These are phyloP conservation scores for Beauveria australis DNA, from an alignment of 2,329 filamentous ascomycete genomes.

Conservation along the genomic window DNA sequence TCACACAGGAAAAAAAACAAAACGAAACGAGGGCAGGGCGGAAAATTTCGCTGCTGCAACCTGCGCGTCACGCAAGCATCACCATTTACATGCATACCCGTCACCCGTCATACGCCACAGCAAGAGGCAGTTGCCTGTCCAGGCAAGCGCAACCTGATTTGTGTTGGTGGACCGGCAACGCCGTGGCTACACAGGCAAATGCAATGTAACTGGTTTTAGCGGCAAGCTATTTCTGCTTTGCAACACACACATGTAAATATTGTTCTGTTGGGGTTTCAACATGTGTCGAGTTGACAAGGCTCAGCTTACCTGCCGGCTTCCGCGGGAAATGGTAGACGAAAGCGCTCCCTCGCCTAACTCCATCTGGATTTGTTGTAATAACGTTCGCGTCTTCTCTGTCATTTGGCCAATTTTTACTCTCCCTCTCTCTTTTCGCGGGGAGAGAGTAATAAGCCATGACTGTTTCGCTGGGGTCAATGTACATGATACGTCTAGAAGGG, in stretches of 20 bases:
- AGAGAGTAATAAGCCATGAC: neutral
- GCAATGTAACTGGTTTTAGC: neutral
- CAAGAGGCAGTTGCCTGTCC: neutral
- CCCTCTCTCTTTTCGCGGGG: neutral
- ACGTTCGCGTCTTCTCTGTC: too few relatives aligned
- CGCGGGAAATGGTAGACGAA: neutral
- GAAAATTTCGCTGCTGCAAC: neutral
- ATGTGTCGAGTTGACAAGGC: neutral
- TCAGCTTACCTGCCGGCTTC: constrained; percentile 4
- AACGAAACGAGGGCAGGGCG: neutral
- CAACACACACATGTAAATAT: too few relatives aligned
- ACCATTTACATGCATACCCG: constrained; percentile 2
- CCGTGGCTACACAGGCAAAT: neutral
- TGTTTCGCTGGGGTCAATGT: neutral
- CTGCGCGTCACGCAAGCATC: constrained; percentile 5
- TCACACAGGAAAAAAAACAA: neutral
- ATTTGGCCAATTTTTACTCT: neutral
- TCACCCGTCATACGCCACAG: neutral
- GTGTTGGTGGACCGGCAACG: neutral
- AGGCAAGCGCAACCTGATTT: neutral
- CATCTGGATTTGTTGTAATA: neutral
- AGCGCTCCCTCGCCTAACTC: neutral
- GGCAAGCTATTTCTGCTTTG: neutral
- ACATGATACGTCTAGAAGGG: too few relatives aligned
- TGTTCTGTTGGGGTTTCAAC: neutral